These are phyloP conservation scores for Mucor mucedo DNA, from an alignment of 371 early-diverging fungal genomes.

Conservation along the genomic window DNA sequence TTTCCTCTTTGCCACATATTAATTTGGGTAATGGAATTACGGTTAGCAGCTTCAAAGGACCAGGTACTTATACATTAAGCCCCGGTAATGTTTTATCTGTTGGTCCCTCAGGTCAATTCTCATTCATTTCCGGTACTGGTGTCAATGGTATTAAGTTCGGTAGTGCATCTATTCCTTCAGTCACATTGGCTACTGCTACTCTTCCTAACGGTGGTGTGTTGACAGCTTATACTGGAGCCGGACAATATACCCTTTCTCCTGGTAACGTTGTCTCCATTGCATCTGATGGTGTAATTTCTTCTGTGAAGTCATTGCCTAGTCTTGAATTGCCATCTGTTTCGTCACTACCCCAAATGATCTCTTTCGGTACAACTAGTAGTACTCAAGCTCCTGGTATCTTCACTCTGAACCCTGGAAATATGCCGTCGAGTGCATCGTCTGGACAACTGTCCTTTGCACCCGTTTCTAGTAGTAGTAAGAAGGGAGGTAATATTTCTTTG, in stretches of 20 bases:
- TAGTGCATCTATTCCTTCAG: neutral
- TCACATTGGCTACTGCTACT: constrained; percentile 4
- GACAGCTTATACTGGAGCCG: neutral
- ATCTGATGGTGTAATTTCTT: neutral
- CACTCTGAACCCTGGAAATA: too few relatives aligned
- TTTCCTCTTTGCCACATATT: neutral
- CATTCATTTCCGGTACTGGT: neutral
- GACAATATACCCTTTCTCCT: neutral
- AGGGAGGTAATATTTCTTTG: too few relatives aligned
- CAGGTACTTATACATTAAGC: constrained; percentile 1
- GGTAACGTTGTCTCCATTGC: constrained; percentile 9
- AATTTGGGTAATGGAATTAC: constrained; percentile 2
- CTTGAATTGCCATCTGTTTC: neutral
- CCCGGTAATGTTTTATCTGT: neutral
- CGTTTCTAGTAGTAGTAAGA: too few relatives aligned
- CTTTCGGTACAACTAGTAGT: neutral
- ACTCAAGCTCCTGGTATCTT: too few relatives aligned
- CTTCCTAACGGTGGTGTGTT: neutral
- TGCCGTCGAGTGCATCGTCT: too few relatives aligned
- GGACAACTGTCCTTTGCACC: too few relatives aligned
- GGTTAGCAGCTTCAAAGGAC: neutral
- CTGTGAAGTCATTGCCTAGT: neutral
- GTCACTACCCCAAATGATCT: neutral
- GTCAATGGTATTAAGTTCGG: neutral
- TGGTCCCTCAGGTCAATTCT: neutral